Conservation (phyloP, 1,284 basidiomycete species). For the Cryptococcus sp. region DNA sequence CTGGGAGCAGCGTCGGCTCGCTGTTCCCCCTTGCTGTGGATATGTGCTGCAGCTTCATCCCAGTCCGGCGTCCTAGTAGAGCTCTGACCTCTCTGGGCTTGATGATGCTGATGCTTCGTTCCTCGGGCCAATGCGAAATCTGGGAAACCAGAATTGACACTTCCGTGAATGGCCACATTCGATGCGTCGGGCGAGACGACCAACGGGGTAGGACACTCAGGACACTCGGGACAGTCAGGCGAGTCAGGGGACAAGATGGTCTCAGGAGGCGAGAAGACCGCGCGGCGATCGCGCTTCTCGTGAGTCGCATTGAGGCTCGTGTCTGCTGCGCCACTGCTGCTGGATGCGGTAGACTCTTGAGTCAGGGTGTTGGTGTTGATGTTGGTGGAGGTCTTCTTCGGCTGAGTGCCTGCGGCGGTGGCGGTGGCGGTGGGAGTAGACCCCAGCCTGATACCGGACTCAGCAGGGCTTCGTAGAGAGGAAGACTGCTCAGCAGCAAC, state of each 20-base stretch:
- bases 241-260: conserved; percentile 2
- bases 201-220: conserved; percentile 7
- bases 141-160: conserved; percentile 9
- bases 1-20: too few species aligned
- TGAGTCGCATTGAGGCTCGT: neutral
- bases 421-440: too few species aligned
- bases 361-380: neutral
- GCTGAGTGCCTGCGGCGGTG: too few species aligned
- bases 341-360: neutral
- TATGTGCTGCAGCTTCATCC: too few species aligned
- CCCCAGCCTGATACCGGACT: too few species aligned
- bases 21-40: neutral
- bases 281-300: neutral
- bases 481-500: too few species aligned
- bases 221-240: too few species aligned
- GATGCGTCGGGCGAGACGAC: conserved; percentile 9
- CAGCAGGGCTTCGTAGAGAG: too few species aligned
- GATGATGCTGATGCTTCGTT: neutral
- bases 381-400: too few species aligned
- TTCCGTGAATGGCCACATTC: conserved; percentile 12
- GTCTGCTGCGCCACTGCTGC: neutral
- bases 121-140: neutral
- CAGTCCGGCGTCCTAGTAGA: neutral
- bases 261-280: conserved; percentile 3
- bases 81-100: neutral